phyloP scores from a whole-genome alignment of 2,329 filamentous ascomycete species.

The Pseudopithomyces maydicus region DNA sequence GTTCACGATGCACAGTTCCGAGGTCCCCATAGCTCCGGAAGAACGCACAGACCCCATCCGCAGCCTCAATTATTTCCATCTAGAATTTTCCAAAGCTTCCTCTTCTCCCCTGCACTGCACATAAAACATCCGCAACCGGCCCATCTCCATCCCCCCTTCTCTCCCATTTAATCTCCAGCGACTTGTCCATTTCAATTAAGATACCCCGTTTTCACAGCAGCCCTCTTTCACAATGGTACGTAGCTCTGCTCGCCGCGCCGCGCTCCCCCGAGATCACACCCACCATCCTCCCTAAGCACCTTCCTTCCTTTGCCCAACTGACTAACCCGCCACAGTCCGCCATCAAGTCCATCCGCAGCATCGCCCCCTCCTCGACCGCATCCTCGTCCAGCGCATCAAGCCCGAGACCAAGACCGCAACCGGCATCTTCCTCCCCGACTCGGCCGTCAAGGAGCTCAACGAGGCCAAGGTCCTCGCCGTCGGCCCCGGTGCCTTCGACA shows the following conservation, averaged over 20 bases:
- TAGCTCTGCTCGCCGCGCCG: too few relatives aligned
- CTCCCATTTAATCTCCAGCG: not conserved
- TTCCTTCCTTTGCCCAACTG: not conserved
- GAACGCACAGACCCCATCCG: slow-evolving; percentile 19
- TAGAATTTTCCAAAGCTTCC: slow-evolving; percentile 26
- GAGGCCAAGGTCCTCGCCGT: slow-evolving; percentile 96
- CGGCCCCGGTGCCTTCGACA: slow-evolving; percentile 85
- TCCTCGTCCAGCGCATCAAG: slow-evolving; percentile 97
- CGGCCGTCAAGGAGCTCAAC: slow-evolving; percentile 96
- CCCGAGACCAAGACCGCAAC: slow-evolving; percentile 94
- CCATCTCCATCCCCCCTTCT: not conserved
- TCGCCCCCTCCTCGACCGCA: slow-evolving; percentile 94
- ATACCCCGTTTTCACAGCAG: slow-evolving; percentile 6
- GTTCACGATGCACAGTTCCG: slow-evolving; percentile 19
- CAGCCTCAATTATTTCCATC: slow-evolving; percentile 8
- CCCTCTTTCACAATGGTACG: not conserved
- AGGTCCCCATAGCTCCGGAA: slow-evolving; percentile 20
- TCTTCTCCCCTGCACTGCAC: too few relatives aligned
- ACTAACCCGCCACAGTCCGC: slow-evolving; percentile 50
- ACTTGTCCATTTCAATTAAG: too few relatives aligned
- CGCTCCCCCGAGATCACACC: not conserved
- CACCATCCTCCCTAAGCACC: not conserved
- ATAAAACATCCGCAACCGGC: slow-evolving; percentile 5
- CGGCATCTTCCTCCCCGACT: slow-evolving; percentile 98
- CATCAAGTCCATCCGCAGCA: slow-evolving; percentile 92